Percentiles rank a stretch among this genome's conserved stretches.
phyloP scores from a whole-genome alignment of 768 basidiomycete species.

The Leucogyrophana mollusca region DNA sequence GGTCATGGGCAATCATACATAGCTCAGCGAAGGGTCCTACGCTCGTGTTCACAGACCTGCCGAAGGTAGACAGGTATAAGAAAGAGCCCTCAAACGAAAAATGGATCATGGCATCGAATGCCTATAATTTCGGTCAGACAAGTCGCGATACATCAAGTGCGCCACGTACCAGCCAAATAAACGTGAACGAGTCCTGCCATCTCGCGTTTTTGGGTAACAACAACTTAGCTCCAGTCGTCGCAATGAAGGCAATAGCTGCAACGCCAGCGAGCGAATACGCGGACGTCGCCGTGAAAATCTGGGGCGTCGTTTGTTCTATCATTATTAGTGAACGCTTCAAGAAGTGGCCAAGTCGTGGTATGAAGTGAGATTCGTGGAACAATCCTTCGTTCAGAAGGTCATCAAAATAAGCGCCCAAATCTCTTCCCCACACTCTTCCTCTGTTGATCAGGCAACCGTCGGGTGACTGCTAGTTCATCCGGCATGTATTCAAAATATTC shows the following conservation, averaged over 20 bases:
- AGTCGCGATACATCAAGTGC: not conserved
- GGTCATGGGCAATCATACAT: slow-evolving; percentile 48
- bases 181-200: slow-evolving; percentile 66
- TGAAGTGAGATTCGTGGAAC: too few species aligned
- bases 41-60: slow-evolving; percentile 68
- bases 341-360: too few species aligned
- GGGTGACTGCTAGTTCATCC: too few species aligned
- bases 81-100: slow-evolving; percentile 80
- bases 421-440: too few species aligned
- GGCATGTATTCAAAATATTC: too few species aligned
- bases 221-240: slow-evolving; percentile 50
- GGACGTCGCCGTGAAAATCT: slow-evolving; percentile 59
- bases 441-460: too few species aligned
- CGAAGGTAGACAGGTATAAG: slow-evolving; percentile 74
- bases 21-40: slow-evolving; percentile 68
- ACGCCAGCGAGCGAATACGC: slow-evolving; percentile 65
- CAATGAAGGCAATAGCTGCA: slow-evolving; percentile 45
- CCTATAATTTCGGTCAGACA: slow-evolving; percentile 35
- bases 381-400: too few species aligned
- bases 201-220: slow-evolving; percentile 63
- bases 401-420: too few species aligned
- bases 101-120: slow-evolving; percentile 81
- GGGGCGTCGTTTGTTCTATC: slow-evolving; percentile 2
- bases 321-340: too few species aligned
- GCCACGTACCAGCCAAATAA: slow-evolving; percentile 71